Evolutionary conservation across 2,329 filamentous ascomycete genomes (phyloP).

Genomic region (Thelonectria olida): DNA sequence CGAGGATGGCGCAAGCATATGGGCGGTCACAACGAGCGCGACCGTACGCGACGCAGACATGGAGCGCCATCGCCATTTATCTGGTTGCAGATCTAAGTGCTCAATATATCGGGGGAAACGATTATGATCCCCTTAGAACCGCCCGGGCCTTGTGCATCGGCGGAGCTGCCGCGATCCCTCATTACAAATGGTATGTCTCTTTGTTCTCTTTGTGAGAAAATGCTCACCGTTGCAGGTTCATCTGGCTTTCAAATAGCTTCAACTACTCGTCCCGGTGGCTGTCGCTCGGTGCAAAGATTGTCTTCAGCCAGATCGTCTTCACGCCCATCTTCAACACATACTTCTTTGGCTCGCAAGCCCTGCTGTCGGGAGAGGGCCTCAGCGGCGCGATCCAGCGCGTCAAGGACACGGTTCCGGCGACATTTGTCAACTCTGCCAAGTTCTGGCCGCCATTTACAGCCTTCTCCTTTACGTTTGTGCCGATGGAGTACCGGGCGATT

Average conservation of each 20-base stretch:
- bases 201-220: not conserved
- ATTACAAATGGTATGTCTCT: slow-evolving; percentile 75
- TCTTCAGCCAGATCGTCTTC: slow-evolving; percentile 82
- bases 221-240: slow-evolving; percentile 65
- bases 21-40: slow-evolving; percentile 74
- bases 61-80: slow-evolving; percentile 80
- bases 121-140: slow-evolving; percentile 76
- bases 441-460: slow-evolving; percentile 90
- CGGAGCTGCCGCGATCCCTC: slow-evolving; percentile 76
- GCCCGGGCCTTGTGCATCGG: slow-evolving; percentile 79
- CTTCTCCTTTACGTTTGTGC: slow-evolving; percentile 86
- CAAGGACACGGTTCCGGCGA: slow-evolving; percentile 77
- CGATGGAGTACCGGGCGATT: slow-evolving; percentile 80
- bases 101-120: slow-evolving; percentile 70
- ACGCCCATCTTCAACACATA: slow-evolving; percentile 85
- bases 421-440: slow-evolving; percentile 82
- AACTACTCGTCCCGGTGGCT: slow-evolving; percentile 80
- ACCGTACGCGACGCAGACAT: slow-evolving; percentile 83
- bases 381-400: slow-evolving; percentile 75
- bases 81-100: slow-evolving; percentile 80
- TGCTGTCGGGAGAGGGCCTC: slow-evolving; percentile 74
- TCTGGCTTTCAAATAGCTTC: slow-evolving; percentile 83
- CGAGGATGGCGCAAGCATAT: slow-evolving; percentile 66
- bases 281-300: slow-evolving; percentile 79
- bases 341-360: slow-evolving; percentile 83